Base-by-base conservation (phyloP, 2,329 filamentous ascomycete genomes). In the Aspergillus neoniger region DNA sequence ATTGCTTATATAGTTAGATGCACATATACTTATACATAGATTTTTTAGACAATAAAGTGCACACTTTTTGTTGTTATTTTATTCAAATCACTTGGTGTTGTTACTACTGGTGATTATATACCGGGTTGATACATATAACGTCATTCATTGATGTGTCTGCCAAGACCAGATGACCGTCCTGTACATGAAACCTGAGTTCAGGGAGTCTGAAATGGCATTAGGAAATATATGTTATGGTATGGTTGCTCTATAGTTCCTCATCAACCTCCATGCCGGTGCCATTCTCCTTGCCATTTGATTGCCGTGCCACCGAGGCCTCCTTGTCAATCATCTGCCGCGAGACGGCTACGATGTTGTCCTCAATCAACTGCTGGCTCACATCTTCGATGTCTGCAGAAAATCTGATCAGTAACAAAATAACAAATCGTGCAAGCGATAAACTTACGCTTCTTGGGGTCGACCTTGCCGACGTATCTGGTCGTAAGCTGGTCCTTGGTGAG, bases 291-390 rank as follows among this genome's bases (percentile, higher is more conserved):
- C 63, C 72, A 55, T 65, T 77, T 58, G 77, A 77, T 74, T 61
- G 90, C 84, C 78, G 89, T 19, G 94, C 91, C 78, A 96, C 91
- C 5, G 92, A 95, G 3, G 95, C 95, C 78, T 99, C 95, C 82
- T 98, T 98, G 82, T 98, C 95, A 72, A 99, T 98, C 94, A 99
- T 97, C 79, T 98, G 95, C 76, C 94, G 86, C 66, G 92, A 96
- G n/a, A 99, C 93, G 3, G 92, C 91, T 12, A 99, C 95, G 66
- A 99, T 99, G 80, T 99, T 99, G 85, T 99, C 95, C 81, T 99
- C 96, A 72, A 99, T 98, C 66, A 98, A 85, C 76, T 96, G 89
- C 79, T 97, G 93, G 58, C 95, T 95, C 50, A 99, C 91, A 70
- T 96, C 92, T 79, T 97, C 93, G 74, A 99, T 85, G 77, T 99